Evolutionary conservation across 805 yeast genomes (phyloP).

Genomic region (Brettanomyces naardenensis): DNA sequence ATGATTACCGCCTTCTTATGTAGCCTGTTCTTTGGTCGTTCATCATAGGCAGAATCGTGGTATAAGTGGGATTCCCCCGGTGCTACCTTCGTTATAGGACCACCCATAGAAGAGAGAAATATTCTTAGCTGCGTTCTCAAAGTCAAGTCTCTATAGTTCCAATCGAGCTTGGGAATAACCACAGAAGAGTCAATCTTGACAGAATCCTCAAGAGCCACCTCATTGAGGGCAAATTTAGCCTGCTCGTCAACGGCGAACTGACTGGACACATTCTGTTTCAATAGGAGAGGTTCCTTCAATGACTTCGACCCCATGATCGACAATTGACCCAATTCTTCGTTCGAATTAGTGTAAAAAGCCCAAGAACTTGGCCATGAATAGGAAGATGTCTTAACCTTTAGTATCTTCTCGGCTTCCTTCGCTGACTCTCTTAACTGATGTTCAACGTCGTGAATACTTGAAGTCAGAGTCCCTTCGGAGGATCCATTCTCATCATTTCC

Average conservation of each 20-base stretch:
- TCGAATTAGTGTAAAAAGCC: constrained; percentile 16
- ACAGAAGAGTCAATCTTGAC: constrained; percentile 7
- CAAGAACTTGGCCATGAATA: constrained; percentile 20
- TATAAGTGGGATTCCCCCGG: constrained; percentile 25
- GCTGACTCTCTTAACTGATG: not conserved
- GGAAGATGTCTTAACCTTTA: constrained; percentile 15
- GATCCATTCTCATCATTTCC: not conserved
- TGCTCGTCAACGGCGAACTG: constrained; percentile 23
- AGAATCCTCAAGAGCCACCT: constrained; percentile 2
- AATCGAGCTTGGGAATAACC: constrained; percentile 21
- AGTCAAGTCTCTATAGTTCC: constrained; percentile 21
- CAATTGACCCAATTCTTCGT: constrained; percentile 15
- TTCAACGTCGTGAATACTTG: constrained; percentile 7
- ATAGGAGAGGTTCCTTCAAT: constrained; percentile 19
- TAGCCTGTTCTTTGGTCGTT: constrained; percentile 1
- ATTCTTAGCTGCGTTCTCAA: constrained; percentile 20
- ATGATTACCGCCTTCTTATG: constrained; percentile 60
- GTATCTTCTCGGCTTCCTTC: constrained; percentile 15
- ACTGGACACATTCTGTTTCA: constrained; percentile 20
- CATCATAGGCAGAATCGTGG: constrained; percentile 9
- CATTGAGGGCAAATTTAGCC: not conserved
- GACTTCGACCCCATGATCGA: constrained; percentile 24
- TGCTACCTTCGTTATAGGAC: constrained; percentile 11
- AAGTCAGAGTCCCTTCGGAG: not conserved
- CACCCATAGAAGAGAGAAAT: constrained; percentile 10